Percentiles rank a stretch among this genome's conserved stretches.
These are phyloP conservation scores for Geoglossum cookeanum DNA, from an alignment of 2,329 filamentous ascomycete species.

Conservation along the genomic window DNA sequence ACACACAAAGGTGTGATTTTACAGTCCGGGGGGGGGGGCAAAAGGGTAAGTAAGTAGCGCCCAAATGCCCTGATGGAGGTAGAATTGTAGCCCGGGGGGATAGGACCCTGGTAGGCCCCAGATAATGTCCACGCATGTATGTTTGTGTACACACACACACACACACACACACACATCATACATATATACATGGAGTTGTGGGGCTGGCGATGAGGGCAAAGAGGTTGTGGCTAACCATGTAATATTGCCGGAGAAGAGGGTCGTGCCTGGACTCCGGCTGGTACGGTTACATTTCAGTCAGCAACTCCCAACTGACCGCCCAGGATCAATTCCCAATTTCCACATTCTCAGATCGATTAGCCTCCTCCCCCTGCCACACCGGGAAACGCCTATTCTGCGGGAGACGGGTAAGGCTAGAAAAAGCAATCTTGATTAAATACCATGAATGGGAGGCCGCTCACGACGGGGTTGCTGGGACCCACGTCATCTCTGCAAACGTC, in stretches of 20 bases:
- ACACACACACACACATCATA: no score
- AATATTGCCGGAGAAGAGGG: constrained; percentile 45
- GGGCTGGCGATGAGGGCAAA: constrained; percentile 40
- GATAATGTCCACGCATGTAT: constrained; percentile 41
- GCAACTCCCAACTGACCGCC: neutral
- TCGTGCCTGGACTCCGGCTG: constrained; percentile 41
- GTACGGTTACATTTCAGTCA: neutral
- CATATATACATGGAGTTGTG: constrained; percentile 15
- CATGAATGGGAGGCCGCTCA: constrained; percentile 14
- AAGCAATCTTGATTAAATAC: neutral
- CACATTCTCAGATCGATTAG: no score
- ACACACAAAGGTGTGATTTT: constrained; percentile 47
- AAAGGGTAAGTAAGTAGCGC: constrained; percentile 32
- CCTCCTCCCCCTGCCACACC: no score
- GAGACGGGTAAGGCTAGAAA: no score
- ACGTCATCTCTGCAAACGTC: constrained; percentile 46
- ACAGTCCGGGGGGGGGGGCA: constrained; percentile 35
- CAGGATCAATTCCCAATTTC: neutral
- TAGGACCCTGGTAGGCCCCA: constrained; percentile 42
- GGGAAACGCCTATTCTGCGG: no score
- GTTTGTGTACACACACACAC: no score
- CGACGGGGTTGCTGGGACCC: constrained; percentile 44
- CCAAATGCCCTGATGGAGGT: constrained; percentile 44
- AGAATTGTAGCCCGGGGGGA: constrained; percentile 43
- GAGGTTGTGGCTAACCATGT: constrained; percentile 42